A percentile compares a stretch with the other conserved stretches of the same genome.
phyloP scores from a whole-genome alignment of 306 rosid species.

The Malus fusca region DNA sequence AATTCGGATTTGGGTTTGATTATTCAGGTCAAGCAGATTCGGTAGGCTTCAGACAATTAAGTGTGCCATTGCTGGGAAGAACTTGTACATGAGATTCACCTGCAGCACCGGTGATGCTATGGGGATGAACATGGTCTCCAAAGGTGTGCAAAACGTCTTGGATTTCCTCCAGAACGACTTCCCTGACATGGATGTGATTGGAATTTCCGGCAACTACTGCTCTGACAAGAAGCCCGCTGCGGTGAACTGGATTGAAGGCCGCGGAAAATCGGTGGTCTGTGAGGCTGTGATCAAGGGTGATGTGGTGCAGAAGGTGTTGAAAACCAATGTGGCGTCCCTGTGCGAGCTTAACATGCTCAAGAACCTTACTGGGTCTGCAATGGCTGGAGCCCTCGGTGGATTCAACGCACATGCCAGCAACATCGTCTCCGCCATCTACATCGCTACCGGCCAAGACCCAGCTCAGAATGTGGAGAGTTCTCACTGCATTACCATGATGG shows the following conservation, averaged over 20 bases:
- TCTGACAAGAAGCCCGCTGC: conserved; percentile 92
- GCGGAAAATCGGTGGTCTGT: conserved; percentile 86
- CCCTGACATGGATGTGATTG: conserved; percentile 91
- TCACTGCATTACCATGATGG: conserved; percentile 92
- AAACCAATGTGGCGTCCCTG: conserved; percentile 61
- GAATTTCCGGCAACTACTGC: conserved; percentile 83
- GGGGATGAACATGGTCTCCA: conserved; percentile 99
- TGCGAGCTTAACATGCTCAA: conserved; percentile 93
- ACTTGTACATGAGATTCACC: conserved; percentile 60
- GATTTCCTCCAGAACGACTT: conserved; percentile 57
- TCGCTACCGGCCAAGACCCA: conserved; percentile 97
- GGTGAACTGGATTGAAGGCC: conserved; percentile 91
- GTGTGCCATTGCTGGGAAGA: conserved; percentile 66
- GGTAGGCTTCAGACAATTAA: conserved; percentile 55
- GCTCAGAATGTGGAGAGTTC: conserved; percentile 94
- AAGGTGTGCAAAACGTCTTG: conserved; percentile 82
- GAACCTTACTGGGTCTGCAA: conserved; percentile 79
- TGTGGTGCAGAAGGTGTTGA: conserved; percentile 70
- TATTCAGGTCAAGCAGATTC: conserved; percentile 71
- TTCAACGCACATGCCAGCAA: conserved; percentile 95
- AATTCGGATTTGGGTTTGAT: background rate
- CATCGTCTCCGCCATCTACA: conserved; percentile 66
- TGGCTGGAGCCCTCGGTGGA: conserved; percentile 95
- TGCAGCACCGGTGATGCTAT: conserved; percentile 91
- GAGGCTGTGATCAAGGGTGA: conserved; percentile 74